Evolutionary conservation across 495 filamentous ascomycete species (phyloP), one percentile per base, ranked within the genome.

Genomic region (Opeltia flavorubescens): DNA sequence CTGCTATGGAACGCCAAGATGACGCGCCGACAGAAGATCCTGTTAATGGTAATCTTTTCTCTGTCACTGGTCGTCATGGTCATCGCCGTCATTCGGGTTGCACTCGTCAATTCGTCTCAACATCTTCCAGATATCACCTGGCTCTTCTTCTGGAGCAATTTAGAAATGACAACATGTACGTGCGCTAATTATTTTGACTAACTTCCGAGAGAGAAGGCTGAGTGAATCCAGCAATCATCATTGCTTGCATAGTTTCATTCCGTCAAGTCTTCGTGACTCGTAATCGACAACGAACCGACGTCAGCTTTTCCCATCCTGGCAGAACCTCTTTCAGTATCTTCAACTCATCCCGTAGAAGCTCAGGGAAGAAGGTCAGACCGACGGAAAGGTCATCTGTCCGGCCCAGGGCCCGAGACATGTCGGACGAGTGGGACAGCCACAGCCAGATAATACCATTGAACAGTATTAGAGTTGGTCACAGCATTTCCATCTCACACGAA

Each of bases 81-180:
- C 9, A 46, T 53, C n/a, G 44, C 58, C 12, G 54, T 61, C 20
- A 42, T 59, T 6, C 54, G 58, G 2, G 58, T 61, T 2, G 42
- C 51, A 1, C 39, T 56, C n/a, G 52, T 52, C 3, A 50, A n/a
- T 34, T 53, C 47, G 4, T 31, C 28, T 13, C 43, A 51, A 20
- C 29, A 43, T 11, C 38, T 53, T 17, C 41, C 52, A 4, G 54
- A 61, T 35, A 55, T 53, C 13, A 47, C 48, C 15, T 60, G 58
- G 58, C 30, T 60, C 7, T 59, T 45, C 33, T 50, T 55, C n/a
- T 60, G 58, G 58, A 56, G 58, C 24, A 56, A 56, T 46, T 45
- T 60, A 26, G 58, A 60, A 12, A 55, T 55, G n/a, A 33, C 53
- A 30, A 47, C 50, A 8, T 50, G 58, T 59, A 48, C 13, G 47